Evolutionary conservation across 345 rosid species (phyloP).

Genomic region (Gossypium stocksii): DNA sequence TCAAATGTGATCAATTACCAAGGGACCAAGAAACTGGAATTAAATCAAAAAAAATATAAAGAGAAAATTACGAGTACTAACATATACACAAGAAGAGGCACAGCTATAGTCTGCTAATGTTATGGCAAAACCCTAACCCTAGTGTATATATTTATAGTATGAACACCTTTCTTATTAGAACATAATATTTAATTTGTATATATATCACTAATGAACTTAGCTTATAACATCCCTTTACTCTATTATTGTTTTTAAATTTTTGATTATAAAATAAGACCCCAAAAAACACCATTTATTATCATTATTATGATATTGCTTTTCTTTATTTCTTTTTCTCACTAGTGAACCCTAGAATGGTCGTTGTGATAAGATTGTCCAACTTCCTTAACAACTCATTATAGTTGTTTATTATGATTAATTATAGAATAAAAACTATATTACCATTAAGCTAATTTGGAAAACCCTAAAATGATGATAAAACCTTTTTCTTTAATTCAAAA

Average conservation of each 20-base stretch:
- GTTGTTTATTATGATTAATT: background rate
- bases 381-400: conserved; percentile 29
- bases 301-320: background rate
- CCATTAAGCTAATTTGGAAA: conserved; percentile 13
- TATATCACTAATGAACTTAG: background rate
- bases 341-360: conserved; percentile 25
- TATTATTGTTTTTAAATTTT: background rate
- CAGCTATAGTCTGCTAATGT: background rate
- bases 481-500: conserved; percentile 27
- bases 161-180: conserved; percentile 4
- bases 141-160: conserved; percentile 36
- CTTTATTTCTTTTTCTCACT: background rate
- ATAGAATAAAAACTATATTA: conserved; percentile 1
- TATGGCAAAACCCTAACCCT: conserved; percentile 50
- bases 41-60: background rate
- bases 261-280: background rate
- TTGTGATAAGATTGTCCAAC: conserved; percentile 42
- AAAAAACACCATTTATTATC: background rate
- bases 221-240: background rate
- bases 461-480: conserved; percentile 34
- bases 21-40: conserved; percentile 3
- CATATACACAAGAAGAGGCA: background rate
- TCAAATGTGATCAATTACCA: background rate
- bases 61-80: conserved; percentile 1
- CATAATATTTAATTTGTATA: background rate